Conservation (phyloP, 208 protist genomes). For the Leishmania tarentolae region DNA sequence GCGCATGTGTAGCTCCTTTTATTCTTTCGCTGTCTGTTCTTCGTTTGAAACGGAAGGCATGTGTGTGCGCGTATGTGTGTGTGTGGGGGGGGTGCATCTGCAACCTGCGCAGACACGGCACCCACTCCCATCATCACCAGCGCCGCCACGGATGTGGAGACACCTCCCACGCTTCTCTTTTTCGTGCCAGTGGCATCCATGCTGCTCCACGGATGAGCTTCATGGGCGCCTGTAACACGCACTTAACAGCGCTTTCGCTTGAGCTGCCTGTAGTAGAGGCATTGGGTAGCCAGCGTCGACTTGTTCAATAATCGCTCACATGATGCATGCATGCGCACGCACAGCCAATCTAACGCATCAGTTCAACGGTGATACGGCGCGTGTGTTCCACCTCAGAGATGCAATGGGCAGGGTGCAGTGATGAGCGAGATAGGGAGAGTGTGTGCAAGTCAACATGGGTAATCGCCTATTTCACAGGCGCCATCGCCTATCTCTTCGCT, state of each 20-base stretch:
- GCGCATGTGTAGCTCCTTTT: neutral
- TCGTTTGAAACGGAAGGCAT: neutral
- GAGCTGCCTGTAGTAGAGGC: neutral
- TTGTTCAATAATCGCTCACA: neutral
- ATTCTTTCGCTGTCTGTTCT: neutral
- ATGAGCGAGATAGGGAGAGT: neutral
- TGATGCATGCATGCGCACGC: too few relatives aligned
- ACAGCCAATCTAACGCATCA: neutral
- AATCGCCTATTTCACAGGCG: neutral
- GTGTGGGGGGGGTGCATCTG: neutral
- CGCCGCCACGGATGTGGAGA: neutral
- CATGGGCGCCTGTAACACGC: neutral
- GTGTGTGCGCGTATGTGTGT: neutral
- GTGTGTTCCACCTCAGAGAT: neutral
- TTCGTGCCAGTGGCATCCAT: neutral
- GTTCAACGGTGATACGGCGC: neutral
- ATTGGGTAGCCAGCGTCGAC: neutral
- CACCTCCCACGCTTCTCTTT: neutral
- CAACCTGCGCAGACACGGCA: neutral
- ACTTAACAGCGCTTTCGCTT: neutral
- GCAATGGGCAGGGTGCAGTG: neutral
- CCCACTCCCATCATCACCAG: neutral
- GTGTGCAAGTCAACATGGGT: neutral
- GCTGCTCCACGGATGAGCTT: neutral
- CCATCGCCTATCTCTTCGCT: neutral